These are phyloP conservation scores for Neophaeococcomyces mojaviensis DNA, from an alignment of 2,329 filamentous ascomycete genomes.

Conservation along the genomic window DNA sequence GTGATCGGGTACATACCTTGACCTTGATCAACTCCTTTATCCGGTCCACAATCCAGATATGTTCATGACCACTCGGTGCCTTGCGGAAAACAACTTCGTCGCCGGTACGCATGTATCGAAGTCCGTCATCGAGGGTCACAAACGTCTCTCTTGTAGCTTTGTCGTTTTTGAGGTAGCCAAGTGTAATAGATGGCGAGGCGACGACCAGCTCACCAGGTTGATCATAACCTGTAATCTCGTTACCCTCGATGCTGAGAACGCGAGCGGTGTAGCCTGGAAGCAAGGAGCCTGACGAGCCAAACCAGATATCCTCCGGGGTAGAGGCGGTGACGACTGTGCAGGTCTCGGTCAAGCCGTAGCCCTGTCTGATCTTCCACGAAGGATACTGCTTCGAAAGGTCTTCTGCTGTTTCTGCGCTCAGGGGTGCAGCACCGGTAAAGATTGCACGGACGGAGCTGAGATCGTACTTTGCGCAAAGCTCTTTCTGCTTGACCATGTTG, in stretches of 20 bases:
- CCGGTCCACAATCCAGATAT: constrained; percentile 73
- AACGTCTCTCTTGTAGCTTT: constrained; percentile 78
- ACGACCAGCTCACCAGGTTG: constrained; percentile 74
- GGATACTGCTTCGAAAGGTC: constrained; percentile 58
- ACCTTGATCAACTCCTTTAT: constrained; percentile 74
- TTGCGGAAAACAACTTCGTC: constrained; percentile 69
- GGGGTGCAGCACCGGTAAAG: constrained; percentile 70
- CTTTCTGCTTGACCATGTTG: constrained; percentile 59
- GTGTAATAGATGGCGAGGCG: constrained; percentile 65
- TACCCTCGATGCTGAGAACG: constrained; percentile 60
- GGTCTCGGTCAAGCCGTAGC: constrained; percentile 74
- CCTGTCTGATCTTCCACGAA: constrained; percentile 59
- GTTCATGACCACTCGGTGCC: constrained; percentile 61
- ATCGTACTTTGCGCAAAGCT: constrained; percentile 59
- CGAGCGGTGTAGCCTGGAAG: constrained; percentile 58
- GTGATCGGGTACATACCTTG: constrained; percentile 46
- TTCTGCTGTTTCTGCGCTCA: constrained; percentile 64
- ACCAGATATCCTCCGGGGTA: constrained; percentile 52
- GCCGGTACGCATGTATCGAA: constrained; percentile 70
- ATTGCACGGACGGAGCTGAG: constrained; percentile 58
- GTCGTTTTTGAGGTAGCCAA: constrained; percentile 83
- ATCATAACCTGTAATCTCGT: constrained; percentile 63
- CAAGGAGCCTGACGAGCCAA: constrained; percentile 65
- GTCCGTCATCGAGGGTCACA: constrained; percentile 47
- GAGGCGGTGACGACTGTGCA: constrained; percentile 60